Conservation (phyloP, 2,329 filamentous ascomycete species). For the Clonostachys solani region DNA sequence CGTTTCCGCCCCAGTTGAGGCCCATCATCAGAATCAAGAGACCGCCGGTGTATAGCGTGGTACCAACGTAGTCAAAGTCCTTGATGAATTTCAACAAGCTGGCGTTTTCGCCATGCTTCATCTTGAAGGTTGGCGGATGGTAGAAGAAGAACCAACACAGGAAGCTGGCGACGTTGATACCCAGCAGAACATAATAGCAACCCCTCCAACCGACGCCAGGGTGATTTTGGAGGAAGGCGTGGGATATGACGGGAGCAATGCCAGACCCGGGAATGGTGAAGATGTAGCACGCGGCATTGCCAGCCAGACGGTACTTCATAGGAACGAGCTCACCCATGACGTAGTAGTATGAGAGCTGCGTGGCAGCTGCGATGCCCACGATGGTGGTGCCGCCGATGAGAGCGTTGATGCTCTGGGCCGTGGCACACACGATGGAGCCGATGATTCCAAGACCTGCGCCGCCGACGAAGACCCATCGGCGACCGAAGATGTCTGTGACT, state of each 20-base stretch:
- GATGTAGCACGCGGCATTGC: slow-evolving; percentile 19
- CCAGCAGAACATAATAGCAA: slow-evolving; percentile 24
- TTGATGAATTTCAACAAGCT: slow-evolving; percentile 15
- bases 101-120: slow-evolving; percentile 17
- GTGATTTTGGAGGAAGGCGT: slow-evolving; percentile 15
- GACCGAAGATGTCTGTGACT: slow-evolving; percentile 31
- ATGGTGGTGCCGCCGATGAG: slow-evolving; percentile 32
- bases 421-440: slow-evolving; percentile 30
- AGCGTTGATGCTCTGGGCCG: slow-evolving; percentile 26
- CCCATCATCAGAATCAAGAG: slow-evolving; percentile 16
- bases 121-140: slow-evolving; percentile 22
- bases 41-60: slow-evolving; percentile 15
- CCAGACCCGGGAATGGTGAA: slow-evolving; percentile 22
- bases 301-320: slow-evolving; percentile 23
- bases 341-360: slow-evolving; percentile 30
- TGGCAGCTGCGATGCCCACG: slow-evolving; percentile 30
- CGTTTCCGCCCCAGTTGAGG: slow-evolving; percentile 17
- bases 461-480: slow-evolving; percentile 27
- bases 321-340: slow-evolving; percentile 29
- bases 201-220: slow-evolving; percentile 18
- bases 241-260: slow-evolving; percentile 13
- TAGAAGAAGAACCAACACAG: slow-evolving; percentile 18
- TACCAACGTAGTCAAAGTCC: slow-evolving; percentile 24
- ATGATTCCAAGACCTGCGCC: slow-evolving; percentile 24
- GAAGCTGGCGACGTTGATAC: slow-evolving; percentile 17